Conservation (phyloP, 2,329 filamentous ascomycete genomes). For the Pseudogymnoascus verrucosus region DNA sequence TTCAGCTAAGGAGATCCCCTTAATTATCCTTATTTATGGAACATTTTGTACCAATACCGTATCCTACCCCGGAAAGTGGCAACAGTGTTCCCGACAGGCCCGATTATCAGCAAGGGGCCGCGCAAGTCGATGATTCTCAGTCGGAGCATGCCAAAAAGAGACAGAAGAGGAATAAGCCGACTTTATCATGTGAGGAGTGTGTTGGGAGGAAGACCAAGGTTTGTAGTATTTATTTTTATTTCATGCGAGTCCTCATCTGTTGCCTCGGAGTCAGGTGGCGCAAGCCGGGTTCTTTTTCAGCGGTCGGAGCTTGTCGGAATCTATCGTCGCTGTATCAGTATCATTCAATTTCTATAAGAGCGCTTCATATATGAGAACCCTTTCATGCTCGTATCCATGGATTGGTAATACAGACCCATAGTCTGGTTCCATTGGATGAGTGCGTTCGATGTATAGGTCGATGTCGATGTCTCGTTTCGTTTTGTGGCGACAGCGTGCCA, state of each 20-base stretch:
- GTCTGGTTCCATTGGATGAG: background rate
- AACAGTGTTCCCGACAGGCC: background rate
- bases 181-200: conserved; percentile 69
- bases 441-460: background rate
- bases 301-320: no score
- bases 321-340: background rate
- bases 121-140: background rate
- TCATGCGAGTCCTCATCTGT: background rate
- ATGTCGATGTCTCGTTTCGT: background rate
- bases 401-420: background rate
- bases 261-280: background rate
- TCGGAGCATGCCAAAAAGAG: conserved; percentile 44
- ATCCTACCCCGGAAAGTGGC: conserved; percentile 1
- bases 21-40: conserved; percentile 5
- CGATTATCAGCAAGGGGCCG: background rate
- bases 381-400: background rate
- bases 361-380: background rate
- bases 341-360: background rate
- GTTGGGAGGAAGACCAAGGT: conserved; percentile 79
- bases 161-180: conserved; percentile 80
- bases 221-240: conserved; percentile 20
- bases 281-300: background rate
- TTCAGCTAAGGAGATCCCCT: background rate
- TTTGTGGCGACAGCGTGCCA: background rate
- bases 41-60: background rate